Conservation (phyloP, 495 filamentous ascomycete genomes). For the Trichoderma reesei region DNA sequence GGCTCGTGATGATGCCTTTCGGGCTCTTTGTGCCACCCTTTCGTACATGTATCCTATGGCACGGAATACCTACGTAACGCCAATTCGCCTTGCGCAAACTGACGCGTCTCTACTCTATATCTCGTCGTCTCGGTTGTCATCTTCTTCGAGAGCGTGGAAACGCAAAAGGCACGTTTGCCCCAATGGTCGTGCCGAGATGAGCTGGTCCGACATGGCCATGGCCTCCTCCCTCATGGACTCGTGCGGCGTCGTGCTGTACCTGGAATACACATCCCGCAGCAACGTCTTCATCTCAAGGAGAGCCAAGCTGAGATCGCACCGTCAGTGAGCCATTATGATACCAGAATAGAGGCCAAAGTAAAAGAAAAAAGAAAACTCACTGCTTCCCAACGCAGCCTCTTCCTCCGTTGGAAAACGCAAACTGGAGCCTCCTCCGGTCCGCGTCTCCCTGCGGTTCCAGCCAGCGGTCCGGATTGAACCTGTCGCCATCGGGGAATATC, state of each 20-base stretch:
- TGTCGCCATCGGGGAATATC: slow-evolving; percentile 46
- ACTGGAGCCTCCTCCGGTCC: slow-evolving; percentile 39
- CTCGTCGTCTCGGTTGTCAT: too few species aligned
- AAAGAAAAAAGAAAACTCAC: slow-evolving; percentile 25
- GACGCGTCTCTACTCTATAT: too few species aligned
- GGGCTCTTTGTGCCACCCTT: too few species aligned
- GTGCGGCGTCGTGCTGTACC: slow-evolving; percentile 43
- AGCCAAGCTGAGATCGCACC: slow-evolving; percentile 38
- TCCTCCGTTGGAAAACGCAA: slow-evolving; percentile 45
- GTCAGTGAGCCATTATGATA: slow-evolving; percentile 13
- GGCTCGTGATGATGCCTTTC: too few species aligned
- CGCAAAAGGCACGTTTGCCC: slow-evolving; percentile 44
- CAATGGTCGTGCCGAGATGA: slow-evolving; percentile 48
- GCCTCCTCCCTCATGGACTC: slow-evolving; percentile 39
- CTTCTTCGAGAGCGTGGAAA: slow-evolving; percentile 23
- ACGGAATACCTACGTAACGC: too few species aligned
- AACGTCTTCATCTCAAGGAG: slow-evolving; percentile 58
- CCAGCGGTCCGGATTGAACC: slow-evolving; percentile 57
- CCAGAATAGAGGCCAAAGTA: background rate
- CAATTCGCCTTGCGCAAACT: too few species aligned
- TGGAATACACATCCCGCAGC: slow-evolving; percentile 47
- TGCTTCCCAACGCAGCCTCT: slow-evolving; percentile 49
- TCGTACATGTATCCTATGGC: too few species aligned
- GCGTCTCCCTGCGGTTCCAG: slow-evolving; percentile 38
- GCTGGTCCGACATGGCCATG: slow-evolving; percentile 51